Evolutionary conservation across 208 protist genomes (phyloP).

Genomic region (Crithidia thermophila): DNA sequence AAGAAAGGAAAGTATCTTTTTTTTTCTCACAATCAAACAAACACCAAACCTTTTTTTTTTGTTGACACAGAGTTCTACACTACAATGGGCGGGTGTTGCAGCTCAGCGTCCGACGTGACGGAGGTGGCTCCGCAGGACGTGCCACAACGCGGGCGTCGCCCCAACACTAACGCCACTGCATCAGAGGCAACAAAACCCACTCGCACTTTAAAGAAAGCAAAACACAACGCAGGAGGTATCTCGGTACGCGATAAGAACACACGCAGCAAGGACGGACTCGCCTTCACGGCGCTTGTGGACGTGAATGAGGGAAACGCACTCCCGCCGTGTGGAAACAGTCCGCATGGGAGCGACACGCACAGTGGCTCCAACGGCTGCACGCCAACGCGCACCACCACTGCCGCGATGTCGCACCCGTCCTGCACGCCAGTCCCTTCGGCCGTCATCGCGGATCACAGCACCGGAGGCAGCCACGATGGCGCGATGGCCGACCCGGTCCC

Average conservation of each 20-base stretch:
- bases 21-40: conserved; percentile 9
- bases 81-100: conserved; percentile 30
- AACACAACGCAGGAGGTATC: no score
- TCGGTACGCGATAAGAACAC: no score
- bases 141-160: neutral
- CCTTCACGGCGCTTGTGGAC: neutral
- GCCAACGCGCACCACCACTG: conserved; percentile 7
- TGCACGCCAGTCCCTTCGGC: neutral
- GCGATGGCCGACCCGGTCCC: no score
- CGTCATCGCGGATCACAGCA: neutral
- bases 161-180: neutral
- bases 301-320: neutral
- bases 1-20: no score
- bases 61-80: neutral
- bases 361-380: neutral
- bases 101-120: neutral
- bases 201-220: neutral
- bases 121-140: neutral
- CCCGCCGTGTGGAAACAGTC: neutral
- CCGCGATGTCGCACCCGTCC: neutral
- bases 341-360: neutral
- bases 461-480: no score
- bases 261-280: no score
- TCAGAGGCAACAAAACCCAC: neutral
- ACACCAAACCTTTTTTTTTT: neutral